Conservation (phyloP, 2,329 filamentous ascomycete genomes). For the Bertia moriformis region DNA sequence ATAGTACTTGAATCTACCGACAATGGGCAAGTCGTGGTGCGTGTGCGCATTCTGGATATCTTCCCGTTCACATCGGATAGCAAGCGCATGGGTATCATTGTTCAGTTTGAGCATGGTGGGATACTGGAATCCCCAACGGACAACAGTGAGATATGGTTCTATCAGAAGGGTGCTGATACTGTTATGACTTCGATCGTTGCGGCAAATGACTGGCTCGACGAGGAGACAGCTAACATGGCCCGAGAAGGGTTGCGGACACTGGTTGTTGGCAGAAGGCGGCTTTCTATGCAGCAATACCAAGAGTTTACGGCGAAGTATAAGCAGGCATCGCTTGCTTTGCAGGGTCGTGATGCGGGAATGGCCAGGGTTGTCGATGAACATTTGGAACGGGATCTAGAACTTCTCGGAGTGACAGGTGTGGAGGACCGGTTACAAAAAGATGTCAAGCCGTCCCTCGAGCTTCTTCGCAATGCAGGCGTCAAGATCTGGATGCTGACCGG, state of each 20-base stretch:
- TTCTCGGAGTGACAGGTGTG: conserved; percentile 92
- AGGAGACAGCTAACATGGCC: conserved; percentile 99
- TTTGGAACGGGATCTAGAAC: conserved; percentile 76
- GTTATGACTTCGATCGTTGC: conserved; percentile 95
- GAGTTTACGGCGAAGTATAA: conserved; percentile 65
- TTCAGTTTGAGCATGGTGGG: conserved; percentile 57
- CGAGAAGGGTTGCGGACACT: conserved; percentile 86
- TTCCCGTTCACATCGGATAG: conserved; percentile 97
- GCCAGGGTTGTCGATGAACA: conserved; percentile 64
- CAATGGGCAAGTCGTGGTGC: conserved; percentile 61
- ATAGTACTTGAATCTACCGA: conserved; percentile 71
- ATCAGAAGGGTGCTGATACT: conserved; percentile 94
- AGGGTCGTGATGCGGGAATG: conserved; percentile 69
- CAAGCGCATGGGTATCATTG: conserved; percentile 95
- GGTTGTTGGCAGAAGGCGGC: conserved; percentile 80
- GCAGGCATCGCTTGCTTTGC: conserved; percentile 67
- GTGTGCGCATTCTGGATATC: conserved; percentile 77
- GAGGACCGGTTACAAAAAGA: conserved; percentile 93
- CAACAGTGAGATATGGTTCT: conserved; percentile 86
- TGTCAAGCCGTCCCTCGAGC: conserved; percentile 86
- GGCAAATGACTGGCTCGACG: conserved; percentile 94
- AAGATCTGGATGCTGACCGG: conserved; percentile 99
- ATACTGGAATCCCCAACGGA: conserved; percentile 31
- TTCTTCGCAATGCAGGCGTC: conserved; percentile 90
- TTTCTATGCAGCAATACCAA: conserved; percentile 65